Conservation (phyloP, 257 asterid genomes). For the Echium plantagineum region DNA sequence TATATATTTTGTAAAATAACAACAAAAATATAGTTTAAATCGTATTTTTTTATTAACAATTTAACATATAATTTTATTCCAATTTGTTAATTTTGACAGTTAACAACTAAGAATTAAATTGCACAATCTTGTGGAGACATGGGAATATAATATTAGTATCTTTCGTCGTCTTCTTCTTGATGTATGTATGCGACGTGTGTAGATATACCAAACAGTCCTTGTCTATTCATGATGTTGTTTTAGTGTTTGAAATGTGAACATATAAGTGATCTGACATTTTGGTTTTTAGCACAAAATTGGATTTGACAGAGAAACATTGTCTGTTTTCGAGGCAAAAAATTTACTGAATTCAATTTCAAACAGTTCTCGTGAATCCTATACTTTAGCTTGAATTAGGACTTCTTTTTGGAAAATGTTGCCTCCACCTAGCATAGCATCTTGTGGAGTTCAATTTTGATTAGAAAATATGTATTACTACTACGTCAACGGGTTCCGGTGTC, state of each 20-base stretch:
- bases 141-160: no score
- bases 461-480: no score
- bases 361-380: not conserved
- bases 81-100: no score
- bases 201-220: no score
- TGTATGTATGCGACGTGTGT: not conserved
- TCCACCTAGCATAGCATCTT: not conserved
- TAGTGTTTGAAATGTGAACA: not conserved
- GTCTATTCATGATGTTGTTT: not conserved
- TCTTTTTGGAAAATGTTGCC: not conserved
- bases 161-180: not conserved
- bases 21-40: no score
- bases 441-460: not conserved
- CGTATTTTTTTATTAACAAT: no score
- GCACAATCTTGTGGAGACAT: no score
- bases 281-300: not conserved
- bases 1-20: no score
- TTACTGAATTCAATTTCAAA: not conserved
- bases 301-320: not conserved
- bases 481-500: no score
- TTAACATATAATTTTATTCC: no score
- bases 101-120: no score
- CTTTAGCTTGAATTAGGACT: not conserved
- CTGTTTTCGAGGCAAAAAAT: not conserved
- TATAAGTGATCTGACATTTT: not conserved